Evolutionary conservation across 495 filamentous ascomycete genomes (phyloP).

Genomic region (Podospora anserina): DNA sequence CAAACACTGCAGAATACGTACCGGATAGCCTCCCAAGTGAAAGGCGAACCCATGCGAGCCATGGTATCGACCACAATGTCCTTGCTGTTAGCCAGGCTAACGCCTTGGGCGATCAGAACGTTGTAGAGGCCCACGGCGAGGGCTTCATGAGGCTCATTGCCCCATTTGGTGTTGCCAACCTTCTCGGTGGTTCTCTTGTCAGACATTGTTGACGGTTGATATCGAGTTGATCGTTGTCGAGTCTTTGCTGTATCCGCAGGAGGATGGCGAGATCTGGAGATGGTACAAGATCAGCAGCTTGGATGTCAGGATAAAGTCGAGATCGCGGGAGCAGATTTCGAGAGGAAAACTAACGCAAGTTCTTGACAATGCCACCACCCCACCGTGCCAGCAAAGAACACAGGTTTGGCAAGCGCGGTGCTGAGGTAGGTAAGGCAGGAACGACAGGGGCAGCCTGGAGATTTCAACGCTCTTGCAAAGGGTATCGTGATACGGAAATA

Average conservation of each 20-base stretch:
- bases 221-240: background rate
- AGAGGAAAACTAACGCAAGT: too few species aligned
- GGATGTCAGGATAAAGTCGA: too few species aligned
- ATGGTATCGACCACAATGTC: slow-evolving; percentile 27
- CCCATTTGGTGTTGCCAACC: slow-evolving; percentile 24
- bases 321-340: too few species aligned
- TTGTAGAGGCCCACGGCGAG: slow-evolving; percentile 29
- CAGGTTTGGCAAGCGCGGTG: too few species aligned
- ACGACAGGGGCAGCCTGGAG: too few species aligned
- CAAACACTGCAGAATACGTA: slow-evolving; percentile 20
- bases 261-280: too few species aligned
- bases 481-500: too few species aligned
- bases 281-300: too few species aligned
- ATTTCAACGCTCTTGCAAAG: too few species aligned
- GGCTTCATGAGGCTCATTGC: slow-evolving; percentile 25
- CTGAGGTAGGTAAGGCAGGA: too few species aligned
- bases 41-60: slow-evolving; percentile 24
- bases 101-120: slow-evolving; percentile 8
- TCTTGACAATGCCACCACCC: too few species aligned
- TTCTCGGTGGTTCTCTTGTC: background rate
- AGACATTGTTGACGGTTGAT: background rate
- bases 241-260: background rate
- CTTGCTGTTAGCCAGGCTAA: slow-evolving; percentile 21
- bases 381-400: too few species aligned
- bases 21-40: slow-evolving; percentile 37